These are phyloP conservation scores for Kalmusia sp. DNA, from an alignment of 2,329 filamentous ascomycete genomes.

Conservation along the genomic window DNA sequence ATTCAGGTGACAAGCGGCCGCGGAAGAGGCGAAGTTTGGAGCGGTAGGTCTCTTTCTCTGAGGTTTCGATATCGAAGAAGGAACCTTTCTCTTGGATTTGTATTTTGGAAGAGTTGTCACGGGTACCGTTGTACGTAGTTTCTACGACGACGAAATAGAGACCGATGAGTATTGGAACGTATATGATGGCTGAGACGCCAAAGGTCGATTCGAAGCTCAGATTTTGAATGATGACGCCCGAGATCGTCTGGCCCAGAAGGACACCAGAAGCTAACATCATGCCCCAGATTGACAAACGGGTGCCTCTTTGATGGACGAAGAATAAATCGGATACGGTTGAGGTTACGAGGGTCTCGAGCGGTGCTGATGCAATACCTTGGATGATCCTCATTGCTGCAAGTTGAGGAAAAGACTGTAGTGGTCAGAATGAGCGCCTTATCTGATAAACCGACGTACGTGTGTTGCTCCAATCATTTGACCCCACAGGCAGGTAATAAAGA, in stretches of 20 bases:
- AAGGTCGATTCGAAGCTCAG: slow-evolving; percentile 52
- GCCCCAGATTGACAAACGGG: slow-evolving; percentile 78
- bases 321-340: slow-evolving; percentile 89
- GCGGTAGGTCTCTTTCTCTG: slow-evolving; percentile 30
- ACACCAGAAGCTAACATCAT: slow-evolving; percentile 46
- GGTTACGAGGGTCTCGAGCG: slow-evolving; percentile 89
- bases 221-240: slow-evolving; percentile 50
- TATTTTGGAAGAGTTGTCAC: slow-evolving; percentile 24
- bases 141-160: slow-evolving; percentile 57
- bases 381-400: slow-evolving; percentile 68
- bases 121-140: slow-evolving; percentile 46
- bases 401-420: slow-evolving; percentile 42
- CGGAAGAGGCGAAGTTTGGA: slow-evolving; percentile 35
- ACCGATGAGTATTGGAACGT: slow-evolving; percentile 47
- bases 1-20: slow-evolving; percentile 37
- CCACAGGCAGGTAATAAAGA: slow-evolving; percentile 49
- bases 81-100: slow-evolving; percentile 31
- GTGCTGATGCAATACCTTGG: slow-evolving; percentile 85
- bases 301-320: slow-evolving; percentile 84
- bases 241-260: slow-evolving; percentile 53
- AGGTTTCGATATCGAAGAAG: slow-evolving; percentile 24
- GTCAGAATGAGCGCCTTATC: not conserved
- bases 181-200: slow-evolving; percentile 53
- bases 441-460: not conserved
- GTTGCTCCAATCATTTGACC: slow-evolving; percentile 23